These are phyloP conservation scores for Wallacemonas collosoma DNA, from an alignment of 208 protist genomes.

Conservation along the genomic window DNA sequence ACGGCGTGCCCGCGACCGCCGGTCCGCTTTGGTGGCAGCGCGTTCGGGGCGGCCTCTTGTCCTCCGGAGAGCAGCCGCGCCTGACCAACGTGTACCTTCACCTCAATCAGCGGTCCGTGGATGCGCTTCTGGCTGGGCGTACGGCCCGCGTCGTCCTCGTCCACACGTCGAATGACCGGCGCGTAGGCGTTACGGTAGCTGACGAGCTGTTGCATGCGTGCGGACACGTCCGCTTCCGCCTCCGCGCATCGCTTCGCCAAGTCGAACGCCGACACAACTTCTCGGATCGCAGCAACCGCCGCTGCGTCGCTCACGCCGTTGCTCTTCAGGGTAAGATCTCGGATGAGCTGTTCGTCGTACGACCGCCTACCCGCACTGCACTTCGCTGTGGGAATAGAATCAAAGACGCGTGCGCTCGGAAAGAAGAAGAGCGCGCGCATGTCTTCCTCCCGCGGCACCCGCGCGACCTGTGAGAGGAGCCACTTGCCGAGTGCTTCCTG, in stretches of 20 bases:
- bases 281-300: slow-evolving; percentile 36
- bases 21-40: neutral
- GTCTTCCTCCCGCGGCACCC: slow-evolving; percentile 26
- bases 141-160: slow-evolving; percentile 48
- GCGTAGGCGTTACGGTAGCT: slow-evolving; percentile 13
- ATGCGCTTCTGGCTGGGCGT: slow-evolving; percentile 44
- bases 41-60: no score
- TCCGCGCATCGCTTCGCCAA: slow-evolving; percentile 55
- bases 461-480: slow-evolving; percentile 83
- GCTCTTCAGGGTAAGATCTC: slow-evolving; percentile 83
- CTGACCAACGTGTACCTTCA: slow-evolving; percentile 43
- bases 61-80: neutral
- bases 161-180: slow-evolving; percentile 22
- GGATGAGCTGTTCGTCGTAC: slow-evolving; percentile 85
- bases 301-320: slow-evolving; percentile 36
- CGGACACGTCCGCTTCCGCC: slow-evolving; percentile 38
- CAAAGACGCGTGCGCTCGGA: slow-evolving; percentile 5
- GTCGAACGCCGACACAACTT: slow-evolving; percentile 51
- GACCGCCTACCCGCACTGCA: slow-evolving; percentile 17
- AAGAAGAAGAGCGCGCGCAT: slow-evolving; percentile 23
- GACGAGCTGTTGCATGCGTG: slow-evolving; percentile 29
- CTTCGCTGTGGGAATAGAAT: slow-evolving; percentile 12
- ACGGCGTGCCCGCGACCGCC: neutral
- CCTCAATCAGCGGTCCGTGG: slow-evolving; percentile 55
- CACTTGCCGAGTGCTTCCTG: slow-evolving; percentile 89